Conservation (phyloP, 2,329 filamentous ascomycete genomes). For the Penicillium sp. region DNA sequence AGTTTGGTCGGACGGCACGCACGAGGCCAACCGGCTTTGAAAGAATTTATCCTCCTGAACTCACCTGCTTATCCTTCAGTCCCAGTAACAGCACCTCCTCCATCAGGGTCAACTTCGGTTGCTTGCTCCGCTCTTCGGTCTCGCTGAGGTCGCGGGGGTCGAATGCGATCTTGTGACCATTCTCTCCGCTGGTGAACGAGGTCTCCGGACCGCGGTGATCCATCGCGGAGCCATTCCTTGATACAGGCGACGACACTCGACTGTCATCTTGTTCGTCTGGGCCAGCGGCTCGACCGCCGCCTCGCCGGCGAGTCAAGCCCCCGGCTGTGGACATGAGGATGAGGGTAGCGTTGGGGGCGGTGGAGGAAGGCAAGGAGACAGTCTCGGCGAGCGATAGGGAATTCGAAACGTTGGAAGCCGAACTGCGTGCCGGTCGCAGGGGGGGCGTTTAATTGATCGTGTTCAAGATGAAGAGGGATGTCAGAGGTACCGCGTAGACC, state of each 20-base stretch:
- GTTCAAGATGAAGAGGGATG: conserved; percentile 26
- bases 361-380: conserved; percentile 12
- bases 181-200: conserved; percentile 82
- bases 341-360: conserved; percentile 21
- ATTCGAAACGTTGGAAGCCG: conserved; percentile 14
- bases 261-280: conserved; percentile 67
- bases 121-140: conserved; percentile 93
- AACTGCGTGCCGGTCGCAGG: conserved; percentile 27
- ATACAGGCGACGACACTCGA: conserved; percentile 68
- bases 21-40: neutral
- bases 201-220: conserved; percentile 68
- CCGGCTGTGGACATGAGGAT: conserved; percentile 66
- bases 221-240: conserved; percentile 63
- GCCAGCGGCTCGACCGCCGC: conserved; percentile 61
- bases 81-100: conserved; percentile 95
- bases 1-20: conserved; percentile 3
- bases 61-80: conserved; percentile 97
- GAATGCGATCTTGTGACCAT: conserved; percentile 98
- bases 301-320: conserved; percentile 73
- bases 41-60: conserved; percentile 28
- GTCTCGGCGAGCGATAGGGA: conserved; percentile 8
- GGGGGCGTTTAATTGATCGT: conserved; percentile 27
- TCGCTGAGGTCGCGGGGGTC: conserved; percentile 97
- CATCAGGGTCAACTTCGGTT: conserved; percentile 98
- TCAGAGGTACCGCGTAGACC: conserved; percentile 25